Evolutionary conservation across 2,329 filamentous ascomycete genomes (phyloP).

Genomic region (Drechmeria coniospora): DNA sequence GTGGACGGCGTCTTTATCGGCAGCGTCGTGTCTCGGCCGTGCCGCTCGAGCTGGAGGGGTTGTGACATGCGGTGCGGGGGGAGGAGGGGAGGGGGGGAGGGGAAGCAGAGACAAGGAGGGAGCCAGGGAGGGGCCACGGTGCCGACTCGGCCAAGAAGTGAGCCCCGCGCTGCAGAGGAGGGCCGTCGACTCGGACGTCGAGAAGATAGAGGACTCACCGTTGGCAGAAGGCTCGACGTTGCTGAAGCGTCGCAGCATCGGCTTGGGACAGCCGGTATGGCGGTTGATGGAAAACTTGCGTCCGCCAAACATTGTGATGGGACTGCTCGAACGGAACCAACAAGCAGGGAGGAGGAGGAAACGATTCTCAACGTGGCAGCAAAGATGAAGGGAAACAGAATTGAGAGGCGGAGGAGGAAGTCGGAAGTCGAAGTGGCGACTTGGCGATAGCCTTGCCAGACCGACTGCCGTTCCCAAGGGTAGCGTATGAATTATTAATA

Average conservation of each 20-base stretch:
- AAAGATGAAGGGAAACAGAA: too few relatives aligned
- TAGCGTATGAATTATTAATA: too few relatives aligned
- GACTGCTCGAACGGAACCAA: background rate
- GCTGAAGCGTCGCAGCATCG: constrained; percentile 39
- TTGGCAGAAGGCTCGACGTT: constrained; percentile 39
- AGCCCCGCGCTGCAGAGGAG: too few relatives aligned
- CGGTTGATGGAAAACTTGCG: constrained; percentile 55
- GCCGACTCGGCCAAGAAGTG: too few relatives aligned
- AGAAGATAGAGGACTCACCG: constrained; percentile 25
- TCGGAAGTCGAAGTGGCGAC: too few relatives aligned
- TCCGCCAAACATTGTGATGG: constrained; percentile 31
- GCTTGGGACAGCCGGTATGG: constrained; percentile 45
- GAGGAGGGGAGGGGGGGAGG: background rate
- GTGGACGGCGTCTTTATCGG: background rate
- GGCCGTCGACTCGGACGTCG: background rate
- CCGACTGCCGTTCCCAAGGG: too few relatives aligned
- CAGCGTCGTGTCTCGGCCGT: too few relatives aligned
- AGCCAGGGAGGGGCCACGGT: too few relatives aligned
- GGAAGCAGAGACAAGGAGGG: too few relatives aligned
- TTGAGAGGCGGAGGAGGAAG: too few relatives aligned
- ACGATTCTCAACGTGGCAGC: background rate
- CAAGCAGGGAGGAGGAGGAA: background rate
- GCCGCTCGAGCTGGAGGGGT: too few relatives aligned
- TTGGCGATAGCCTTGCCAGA: too few relatives aligned
- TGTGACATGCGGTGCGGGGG: background rate